Base-by-base conservation (phyloP, 2,329 filamentous ascomycete genomes). In the Trichophyton schoenleinii region DNA sequence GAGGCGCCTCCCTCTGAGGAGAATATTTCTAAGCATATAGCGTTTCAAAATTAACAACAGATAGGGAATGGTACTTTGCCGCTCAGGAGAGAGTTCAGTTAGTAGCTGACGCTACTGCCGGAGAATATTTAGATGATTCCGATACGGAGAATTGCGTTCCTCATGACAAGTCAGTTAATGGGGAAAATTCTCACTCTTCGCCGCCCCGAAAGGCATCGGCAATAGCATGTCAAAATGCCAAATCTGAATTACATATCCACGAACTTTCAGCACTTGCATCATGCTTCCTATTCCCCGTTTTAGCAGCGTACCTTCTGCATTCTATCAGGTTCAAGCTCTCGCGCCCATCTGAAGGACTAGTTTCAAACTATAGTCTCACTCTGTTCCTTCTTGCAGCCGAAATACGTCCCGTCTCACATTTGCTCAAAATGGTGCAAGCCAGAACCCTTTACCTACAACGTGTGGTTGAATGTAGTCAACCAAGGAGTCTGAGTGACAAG, bases 341-440 rank as follows among this genome's bases (percentile, higher is more conserved):
- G 25, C 81, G 88, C 1, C 89, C 88, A 0, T 91, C 90, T 0
- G 91, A 95, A 71, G 89, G 89, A 1, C 78, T 97, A 9, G 87
- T 97, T 5, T 95, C 90, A 3, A 89, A 96, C 72, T 95, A 92
- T 75, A 96, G 96, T 72, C 79, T 97, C 60, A 91, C 87, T 11
- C 89, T 97, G 59, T 97, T 96, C 72, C 78, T 96, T 2, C 80
- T 96, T 18, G 89, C 88, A 0, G 88, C 92, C 2, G 92, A 97
- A 74, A 78, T 96, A 31, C 86, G 89, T 2, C 92, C 92, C 0
- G 77, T 91, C 57, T 84, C 88, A 0, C 91, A 96, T 70, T 76
- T 95, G 28, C 83, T 96, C 64, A 89, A 86, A 70, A 82, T 96
- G 68, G 81, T 95, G 3, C 86, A 90, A 68, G 82, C 84, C 13